phyloP scores from a whole-genome alignment of 306 rosid species.

The Pyrus bretschneideri region DNA sequence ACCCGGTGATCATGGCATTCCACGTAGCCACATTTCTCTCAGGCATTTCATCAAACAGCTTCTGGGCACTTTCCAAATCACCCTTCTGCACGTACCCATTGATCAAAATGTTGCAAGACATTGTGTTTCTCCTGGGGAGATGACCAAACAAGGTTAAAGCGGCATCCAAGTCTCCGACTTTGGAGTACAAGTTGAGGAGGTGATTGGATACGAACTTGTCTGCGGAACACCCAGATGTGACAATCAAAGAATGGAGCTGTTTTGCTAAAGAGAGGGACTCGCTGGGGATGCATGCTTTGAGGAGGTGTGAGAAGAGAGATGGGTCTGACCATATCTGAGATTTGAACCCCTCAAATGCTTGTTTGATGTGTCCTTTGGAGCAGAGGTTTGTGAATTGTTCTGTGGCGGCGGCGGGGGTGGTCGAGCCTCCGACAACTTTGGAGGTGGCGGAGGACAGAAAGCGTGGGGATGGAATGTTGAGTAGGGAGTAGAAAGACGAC shows the following conservation, averaged over 20 bases:
- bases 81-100: conserved; percentile 48
- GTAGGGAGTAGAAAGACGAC: conserved; percentile 22
- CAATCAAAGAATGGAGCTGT: conserved; percentile 65
- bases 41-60: conserved; percentile 72
- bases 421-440: conserved; percentile 3
- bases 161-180: conserved; percentile 41
- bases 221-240: conserved; percentile 63
- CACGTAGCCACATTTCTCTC: conserved; percentile 74
- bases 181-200: conserved; percentile 72
- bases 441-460: conserved; percentile 31
- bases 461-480: conserved; percentile 12
- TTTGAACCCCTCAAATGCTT: conserved; percentile 47
- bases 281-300: conserved; percentile 55
- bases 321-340: conserved; percentile 58
- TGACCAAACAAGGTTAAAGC: conserved; percentile 46
- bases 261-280: conserved; percentile 46
- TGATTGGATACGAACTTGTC: conserved; percentile 77
- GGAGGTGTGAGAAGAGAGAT: conserved; percentile 58
- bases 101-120: conserved; percentile 85
- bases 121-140: conserved; percentile 53
- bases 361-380: conserved; percentile 44
- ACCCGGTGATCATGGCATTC: conserved; percentile 77
- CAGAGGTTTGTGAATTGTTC: conserved; percentile 43
- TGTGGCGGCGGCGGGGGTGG: background rate
- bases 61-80: conserved; percentile 44